Conservation (phyloP, 1,139 yeast genomes). For the Saccharomyces hybrid region DNA sequence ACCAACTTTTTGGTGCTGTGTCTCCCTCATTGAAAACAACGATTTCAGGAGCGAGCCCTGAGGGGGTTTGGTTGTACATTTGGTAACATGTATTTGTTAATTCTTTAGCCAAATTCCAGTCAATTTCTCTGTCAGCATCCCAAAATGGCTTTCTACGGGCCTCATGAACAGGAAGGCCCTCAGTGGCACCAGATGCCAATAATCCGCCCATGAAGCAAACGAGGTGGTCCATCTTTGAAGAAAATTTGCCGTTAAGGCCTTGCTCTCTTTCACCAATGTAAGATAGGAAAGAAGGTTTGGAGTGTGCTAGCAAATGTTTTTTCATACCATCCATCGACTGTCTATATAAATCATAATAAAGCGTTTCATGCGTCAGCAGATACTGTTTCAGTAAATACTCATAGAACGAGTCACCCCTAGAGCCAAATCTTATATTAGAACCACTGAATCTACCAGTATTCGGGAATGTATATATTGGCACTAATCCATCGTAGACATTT, state of each 20-base stretch:
- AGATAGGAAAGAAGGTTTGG: constrained; percentile 55
- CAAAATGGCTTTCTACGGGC: constrained; percentile 36
- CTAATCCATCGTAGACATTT: constrained; percentile 52
- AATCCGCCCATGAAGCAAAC: constrained; percentile 92
- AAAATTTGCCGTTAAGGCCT: constrained; percentile 50
- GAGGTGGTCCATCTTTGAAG: constrained; percentile 87
- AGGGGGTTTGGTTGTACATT: constrained; percentile 64
- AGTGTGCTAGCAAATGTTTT: constrained; percentile 51
- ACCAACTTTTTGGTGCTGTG: constrained; percentile 14
- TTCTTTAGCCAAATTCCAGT: constrained; percentile 65
- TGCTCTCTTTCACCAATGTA: constrained; percentile 72
- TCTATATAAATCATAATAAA: constrained; percentile 65
- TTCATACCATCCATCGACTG: constrained; percentile 70
- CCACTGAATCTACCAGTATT: constrained; percentile 66
- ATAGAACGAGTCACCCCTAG: constrained; percentile 89
- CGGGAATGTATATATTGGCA: constrained; percentile 73
- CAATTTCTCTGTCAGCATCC: constrained; percentile 39
- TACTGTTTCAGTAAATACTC: constrained; percentile 85
- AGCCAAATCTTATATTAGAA: constrained; percentile 64
- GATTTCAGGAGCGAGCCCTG: constrained; percentile 86
- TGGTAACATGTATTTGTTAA: constrained; percentile 74
- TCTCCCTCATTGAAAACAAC: constrained; percentile 48
- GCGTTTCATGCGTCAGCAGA: constrained; percentile 59
- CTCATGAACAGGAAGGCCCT: constrained; percentile 50
- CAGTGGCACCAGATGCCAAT: constrained; percentile 83